Percentiles rank a stretch among this genome's conserved stretches.
Evolutionary conservation across 2,329 filamentous ascomycete species (phyloP).

Genomic region (Aspergillus luchuensis): DNA sequence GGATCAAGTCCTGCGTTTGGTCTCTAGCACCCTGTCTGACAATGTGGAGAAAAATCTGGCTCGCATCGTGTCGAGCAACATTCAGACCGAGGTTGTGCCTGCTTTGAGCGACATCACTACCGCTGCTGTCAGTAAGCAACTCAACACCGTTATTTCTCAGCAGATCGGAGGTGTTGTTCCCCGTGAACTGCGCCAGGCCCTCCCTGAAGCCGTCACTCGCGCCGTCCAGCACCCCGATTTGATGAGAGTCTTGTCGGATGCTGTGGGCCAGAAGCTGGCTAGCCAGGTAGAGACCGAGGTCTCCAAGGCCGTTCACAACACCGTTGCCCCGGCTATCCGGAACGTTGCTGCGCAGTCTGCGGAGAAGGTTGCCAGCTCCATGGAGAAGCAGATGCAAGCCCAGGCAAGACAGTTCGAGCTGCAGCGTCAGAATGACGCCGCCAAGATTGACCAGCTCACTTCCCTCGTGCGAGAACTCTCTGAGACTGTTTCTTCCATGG

Average conservation of each 20-base stretch:
- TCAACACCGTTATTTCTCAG: slow-evolving; percentile 68
- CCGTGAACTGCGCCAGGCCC: slow-evolving; percentile 69
- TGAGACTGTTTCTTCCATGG: slow-evolving; percentile 52
- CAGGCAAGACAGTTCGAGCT: slow-evolving; percentile 55
- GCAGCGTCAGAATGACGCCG: slow-evolving; percentile 55
- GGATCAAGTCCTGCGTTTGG: slow-evolving; percentile 67
- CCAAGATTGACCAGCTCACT: slow-evolving; percentile 64
- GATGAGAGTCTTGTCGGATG: slow-evolving; percentile 70
- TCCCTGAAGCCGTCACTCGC: slow-evolving; percentile 68
- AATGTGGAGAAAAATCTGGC: slow-evolving; percentile 76
- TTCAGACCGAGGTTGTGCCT: slow-evolving; percentile 75
- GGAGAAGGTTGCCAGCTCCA: slow-evolving; percentile 67
- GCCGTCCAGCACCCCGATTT: slow-evolving; percentile 75
- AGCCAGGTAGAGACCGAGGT: slow-evolving; percentile 71
- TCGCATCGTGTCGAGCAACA: slow-evolving; percentile 73
- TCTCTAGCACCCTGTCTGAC: slow-evolving; percentile 68
- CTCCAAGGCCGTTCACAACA: slow-evolving; percentile 60
- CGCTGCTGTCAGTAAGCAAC: slow-evolving; percentile 69
- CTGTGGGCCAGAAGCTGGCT: slow-evolving; percentile 67
- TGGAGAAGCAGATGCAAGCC: slow-evolving; percentile 62
- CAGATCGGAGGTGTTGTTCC: slow-evolving; percentile 68
- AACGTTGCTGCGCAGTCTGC: slow-evolving; percentile 66
- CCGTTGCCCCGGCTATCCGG: slow-evolving; percentile 67
- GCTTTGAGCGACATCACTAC: slow-evolving; percentile 68
- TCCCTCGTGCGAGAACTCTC: slow-evolving; percentile 56